Evolutionary conservation across 139 green algal species (phyloP).

Genomic region (Coccomyxa sp.): DNA sequence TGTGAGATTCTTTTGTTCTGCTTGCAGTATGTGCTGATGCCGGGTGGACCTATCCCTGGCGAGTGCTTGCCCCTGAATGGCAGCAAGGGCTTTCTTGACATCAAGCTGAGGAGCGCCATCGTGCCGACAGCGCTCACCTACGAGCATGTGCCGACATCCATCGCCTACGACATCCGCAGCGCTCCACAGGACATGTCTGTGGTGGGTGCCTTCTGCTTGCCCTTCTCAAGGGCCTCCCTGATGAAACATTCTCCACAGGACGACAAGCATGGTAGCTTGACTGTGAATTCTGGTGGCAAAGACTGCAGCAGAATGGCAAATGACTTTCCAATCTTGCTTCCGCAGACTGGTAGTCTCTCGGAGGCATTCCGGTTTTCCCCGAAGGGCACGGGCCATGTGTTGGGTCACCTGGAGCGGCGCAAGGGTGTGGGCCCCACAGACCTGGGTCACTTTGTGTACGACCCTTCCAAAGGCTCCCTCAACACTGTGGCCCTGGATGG

Average conservation of each 20-base stretch:
- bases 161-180: slow-evolving; percentile 24
- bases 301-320: too few relatives aligned
- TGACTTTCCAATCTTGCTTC: not conserved
- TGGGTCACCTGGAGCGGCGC: not conserved
- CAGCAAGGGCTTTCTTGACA: slow-evolving; percentile 23
- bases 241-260: not conserved
- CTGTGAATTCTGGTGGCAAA: too few relatives aligned
- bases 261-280: too few relatives aligned
- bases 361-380: not conserved
- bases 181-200: slow-evolving; percentile 15
- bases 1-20: too few relatives aligned
- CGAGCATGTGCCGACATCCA: slow-evolving; percentile 24
- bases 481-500: not conserved
- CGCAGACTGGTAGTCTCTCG: not conserved
- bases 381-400: not conserved
- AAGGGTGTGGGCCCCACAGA: not conserved
- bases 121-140: slow-evolving; percentile 24
- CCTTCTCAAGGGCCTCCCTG: not conserved
- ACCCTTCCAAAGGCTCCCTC: not conserved
- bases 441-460: not conserved
- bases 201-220: not conserved
- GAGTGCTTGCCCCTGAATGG: slow-evolving; percentile 33
- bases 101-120: slow-evolving; percentile 21
- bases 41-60: slow-evolving; percentile 9
- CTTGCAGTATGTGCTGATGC: slow-evolving; percentile 27